These are phyloP conservation scores for Vigna reflexopilosa DNA, from an alignment of 306 rosid species.

Conservation along the genomic window DNA sequence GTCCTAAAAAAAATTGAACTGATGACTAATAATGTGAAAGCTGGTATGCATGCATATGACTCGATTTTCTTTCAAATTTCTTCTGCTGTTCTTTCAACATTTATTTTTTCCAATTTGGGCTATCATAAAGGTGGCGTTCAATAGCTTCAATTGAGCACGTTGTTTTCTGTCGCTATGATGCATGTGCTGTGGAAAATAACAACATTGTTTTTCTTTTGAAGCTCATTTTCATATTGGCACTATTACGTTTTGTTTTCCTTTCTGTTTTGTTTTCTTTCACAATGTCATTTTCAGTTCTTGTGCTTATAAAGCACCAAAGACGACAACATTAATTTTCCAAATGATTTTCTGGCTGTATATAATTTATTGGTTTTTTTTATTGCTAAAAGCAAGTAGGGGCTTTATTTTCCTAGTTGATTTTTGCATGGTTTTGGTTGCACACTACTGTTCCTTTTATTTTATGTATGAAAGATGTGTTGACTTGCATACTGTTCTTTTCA, in stretches of 20 bases:
- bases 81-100: neutral
- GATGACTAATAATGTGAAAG: slow-evolving; percentile 17
- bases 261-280: neutral
- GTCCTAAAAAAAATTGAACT: neutral
- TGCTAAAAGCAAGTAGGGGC: neutral
- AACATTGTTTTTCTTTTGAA: neutral
- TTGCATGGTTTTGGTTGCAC: slow-evolving; percentile 43
- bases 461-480: slow-evolving; percentile 8
- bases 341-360: neutral
- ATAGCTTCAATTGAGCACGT: neutral
- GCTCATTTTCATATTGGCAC: neutral
- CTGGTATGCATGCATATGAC: neutral
- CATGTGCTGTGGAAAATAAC: slow-evolving; percentile 15
- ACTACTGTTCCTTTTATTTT: neutral
- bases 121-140: slow-evolving; percentile 3
- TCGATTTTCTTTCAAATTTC: neutral
- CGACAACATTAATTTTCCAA: neutral
- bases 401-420: slow-evolving; percentile 36
- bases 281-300: neutral
- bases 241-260: neutral
- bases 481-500: slow-evolving; percentile 6
- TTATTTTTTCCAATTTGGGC: neutral
- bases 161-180: neutral
- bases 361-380: neutral
- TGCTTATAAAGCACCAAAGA: neutral